A percentile compares a stretch with the other conserved stretches of the same genome.
Conservation (phyloP, 306 rosid species). For the Adenanthera pavonina region DNA sequence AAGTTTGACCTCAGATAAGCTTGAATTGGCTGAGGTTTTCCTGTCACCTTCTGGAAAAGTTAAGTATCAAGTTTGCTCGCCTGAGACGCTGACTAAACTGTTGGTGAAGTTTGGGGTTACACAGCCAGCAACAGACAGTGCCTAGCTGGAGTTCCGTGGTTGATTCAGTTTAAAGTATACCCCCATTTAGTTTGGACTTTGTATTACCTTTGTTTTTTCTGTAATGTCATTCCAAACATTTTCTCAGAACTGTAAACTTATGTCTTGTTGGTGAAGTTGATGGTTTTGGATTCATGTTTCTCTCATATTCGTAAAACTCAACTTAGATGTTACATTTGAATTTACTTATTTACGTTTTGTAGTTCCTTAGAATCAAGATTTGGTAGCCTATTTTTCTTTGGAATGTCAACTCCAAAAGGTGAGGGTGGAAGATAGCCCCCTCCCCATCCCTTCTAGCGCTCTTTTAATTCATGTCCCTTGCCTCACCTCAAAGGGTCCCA, state of each 20-base stretch:
- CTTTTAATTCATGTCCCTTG: too few species aligned
- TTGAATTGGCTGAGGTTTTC: slow-evolving; percentile 56
- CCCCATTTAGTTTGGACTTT: neutral
- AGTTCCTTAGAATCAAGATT: neutral
- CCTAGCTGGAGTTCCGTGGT: slow-evolving; percentile 36
- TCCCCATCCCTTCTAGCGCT: too few species aligned
- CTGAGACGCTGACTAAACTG: slow-evolving; percentile 49
- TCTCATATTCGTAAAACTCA: slow-evolving; percentile 23
- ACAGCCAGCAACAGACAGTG: slow-evolving; percentile 55
- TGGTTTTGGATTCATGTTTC: slow-evolving; percentile 23
- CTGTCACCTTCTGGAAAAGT: slow-evolving; percentile 55
- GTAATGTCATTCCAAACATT: neutral
- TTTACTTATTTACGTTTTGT: neutral
- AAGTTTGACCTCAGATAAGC: slow-evolving; percentile 54
- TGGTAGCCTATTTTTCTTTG: neutral
- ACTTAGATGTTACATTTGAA: neutral
- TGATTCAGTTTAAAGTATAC: neutral
- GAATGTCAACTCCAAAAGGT: too few species aligned
- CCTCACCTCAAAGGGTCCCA: too few species aligned
- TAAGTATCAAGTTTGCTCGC: slow-evolving; percentile 58
- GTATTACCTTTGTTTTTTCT: neutral
- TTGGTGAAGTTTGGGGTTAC: slow-evolving; percentile 56
- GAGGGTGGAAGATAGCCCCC: too few species aligned
- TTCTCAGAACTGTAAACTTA: slow-evolving; percentile 19
- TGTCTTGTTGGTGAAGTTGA: slow-evolving; percentile 32